Percentiles rank a stretch among this genome's conserved stretches.
Conservation (phyloP, 352 stramenopile genomes). For the Pseudoperonospora humuli region DNA sequence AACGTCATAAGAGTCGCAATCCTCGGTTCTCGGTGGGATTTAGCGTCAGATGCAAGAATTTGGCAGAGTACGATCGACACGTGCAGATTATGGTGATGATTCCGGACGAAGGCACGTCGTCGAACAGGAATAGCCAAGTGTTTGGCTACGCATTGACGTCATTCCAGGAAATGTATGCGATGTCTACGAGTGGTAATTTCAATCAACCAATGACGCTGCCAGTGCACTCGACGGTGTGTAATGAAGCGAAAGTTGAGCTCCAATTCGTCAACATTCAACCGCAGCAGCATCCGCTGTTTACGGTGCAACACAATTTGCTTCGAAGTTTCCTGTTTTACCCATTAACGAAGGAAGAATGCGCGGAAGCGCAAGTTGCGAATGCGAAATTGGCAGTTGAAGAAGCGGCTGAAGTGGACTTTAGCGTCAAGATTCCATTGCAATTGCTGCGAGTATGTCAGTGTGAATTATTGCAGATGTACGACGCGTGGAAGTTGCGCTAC, state of each 20-base stretch:
- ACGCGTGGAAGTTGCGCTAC: constrained; percentile 69
- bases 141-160: constrained; percentile 71
- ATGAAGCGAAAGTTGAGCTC: constrained; percentile 56
- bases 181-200: constrained; percentile 51
- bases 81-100: constrained; percentile 76
- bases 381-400: constrained; percentile 75
- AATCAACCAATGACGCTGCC: constrained; percentile 58
- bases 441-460: constrained; percentile 62
- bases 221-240: constrained; percentile 49
- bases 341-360: constrained; percentile 44
- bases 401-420: constrained; percentile 67
- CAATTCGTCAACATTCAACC: constrained; percentile 46
- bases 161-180: constrained; percentile 67
- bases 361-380: constrained; percentile 32
- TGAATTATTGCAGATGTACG: constrained; percentile 65
- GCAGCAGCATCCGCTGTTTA: constrained; percentile 42
- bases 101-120: constrained; percentile 53
- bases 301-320: constrained; percentile 43
- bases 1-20: constrained; percentile 52
- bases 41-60: constrained; percentile 39
- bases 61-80: constrained; percentile 46
- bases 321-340: constrained; percentile 60
- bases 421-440: constrained; percentile 71
- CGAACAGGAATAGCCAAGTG: constrained; percentile 55
- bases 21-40: constrained; percentile 68